Evolutionary conservation across 2,329 filamentous ascomycete species (phyloP), one percentile per base, ranked within the genome.

Genomic region (Ascochyta viciae-villosae): DNA sequence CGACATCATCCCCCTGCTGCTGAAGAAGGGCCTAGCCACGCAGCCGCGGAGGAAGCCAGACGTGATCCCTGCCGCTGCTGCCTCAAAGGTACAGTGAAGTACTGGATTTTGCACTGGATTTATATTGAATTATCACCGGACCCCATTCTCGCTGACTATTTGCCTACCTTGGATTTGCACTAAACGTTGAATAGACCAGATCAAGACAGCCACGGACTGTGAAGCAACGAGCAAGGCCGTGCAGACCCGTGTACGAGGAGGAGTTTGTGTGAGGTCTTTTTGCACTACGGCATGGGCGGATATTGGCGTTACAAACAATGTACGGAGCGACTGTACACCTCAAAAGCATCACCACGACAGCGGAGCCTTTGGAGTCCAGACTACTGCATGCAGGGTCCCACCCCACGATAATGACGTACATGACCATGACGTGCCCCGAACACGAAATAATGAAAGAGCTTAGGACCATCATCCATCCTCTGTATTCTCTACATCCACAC

Each of bases 1-100:
- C n/a, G 77, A 80, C 51, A 74, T 79, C 37, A 77, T 81, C 19
- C 76, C 77, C 3, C 54, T 75, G 3, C 62, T 78, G 9, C 66
- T 81, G 57, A 80, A 72, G 65, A 77, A 76, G 58, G 73, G 72
- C 0, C 46, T 73, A 19, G 61, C 68, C 2, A 74, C 73, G 6
- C 74, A 76, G 52, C 73, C 73, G 0, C 57, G 70, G 42, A 71
- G 70, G 50, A 71, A 67, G 42, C 44, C 43, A 3, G 46, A 50
- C 15, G 57, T 56, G 4, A 27, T 57, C 4, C 47, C 52, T 31
- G 44, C 44, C 24, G 45, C 56, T 23, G 37, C 54, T 19, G 35
- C 50, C 16, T n/a, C 63, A 4, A 66, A 65, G 60, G 64, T 67
- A 66, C 49, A 64, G 38, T 66, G 49, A 62, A 37, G 43, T 50